Evolutionary conservation across 768 basidiomycete genomes (phyloP).

Genomic region (Russula olivacea): DNA sequence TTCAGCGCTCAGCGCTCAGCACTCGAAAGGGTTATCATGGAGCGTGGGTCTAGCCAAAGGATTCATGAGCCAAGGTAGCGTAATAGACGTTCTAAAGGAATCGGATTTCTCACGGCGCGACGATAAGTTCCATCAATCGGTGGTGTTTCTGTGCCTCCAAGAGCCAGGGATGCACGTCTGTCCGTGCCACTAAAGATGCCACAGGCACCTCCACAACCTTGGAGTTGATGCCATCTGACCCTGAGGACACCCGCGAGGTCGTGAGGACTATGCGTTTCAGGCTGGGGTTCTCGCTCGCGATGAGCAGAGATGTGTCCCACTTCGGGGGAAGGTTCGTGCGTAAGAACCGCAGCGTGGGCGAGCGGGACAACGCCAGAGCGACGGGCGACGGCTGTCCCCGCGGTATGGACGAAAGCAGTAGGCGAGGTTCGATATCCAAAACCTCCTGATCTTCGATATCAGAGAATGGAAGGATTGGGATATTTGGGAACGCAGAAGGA

Average conservation of each 20-base stretch:
- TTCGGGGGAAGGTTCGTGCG: slow-evolving; percentile 4
- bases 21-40: neutral
- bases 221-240: neutral
- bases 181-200: neutral
- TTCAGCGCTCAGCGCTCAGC: no score
- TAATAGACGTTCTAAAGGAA: neutral
- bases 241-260: neutral
- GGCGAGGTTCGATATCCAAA: slow-evolving; percentile 3
- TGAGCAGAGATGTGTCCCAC: slow-evolving; percentile 16
- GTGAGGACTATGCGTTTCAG: slow-evolving; percentile 15
- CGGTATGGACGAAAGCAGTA: neutral
- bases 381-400: neutral
- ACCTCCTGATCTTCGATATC: neutral
- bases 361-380: slow-evolving; percentile 16
- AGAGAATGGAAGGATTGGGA: neutral
- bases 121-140: slow-evolving; percentile 13
- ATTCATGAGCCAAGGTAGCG: neutral
- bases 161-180: slow-evolving; percentile 9
- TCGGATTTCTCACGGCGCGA: neutral
- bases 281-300: slow-evolving; percentile 10
- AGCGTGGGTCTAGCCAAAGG: neutral
- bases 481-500: no score
- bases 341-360: slow-evolving; percentile 9
- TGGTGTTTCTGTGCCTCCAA: slow-evolving; percentile 11
- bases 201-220: neutral